A percentile compares a stretch with the other conserved stretches of the same genome.
These are phyloP conservation scores for Colletotrichum karsti DNA, from an alignment of 2,329 filamentous ascomycete species.

Conservation along the genomic window DNA sequence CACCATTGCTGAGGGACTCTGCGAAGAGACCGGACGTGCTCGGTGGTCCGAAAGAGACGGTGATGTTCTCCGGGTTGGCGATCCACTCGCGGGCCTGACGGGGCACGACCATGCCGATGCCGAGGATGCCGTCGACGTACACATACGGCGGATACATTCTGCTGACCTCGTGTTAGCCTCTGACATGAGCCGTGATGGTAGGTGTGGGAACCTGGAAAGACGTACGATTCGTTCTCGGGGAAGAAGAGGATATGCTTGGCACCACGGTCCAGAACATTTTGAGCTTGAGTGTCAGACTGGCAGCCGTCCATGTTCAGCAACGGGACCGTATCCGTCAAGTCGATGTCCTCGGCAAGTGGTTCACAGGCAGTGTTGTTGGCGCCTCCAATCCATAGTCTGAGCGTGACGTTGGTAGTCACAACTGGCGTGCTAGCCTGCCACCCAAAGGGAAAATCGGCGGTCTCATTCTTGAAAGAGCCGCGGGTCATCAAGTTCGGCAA, in stretches of 20 bases:
- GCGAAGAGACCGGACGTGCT: slow-evolving; percentile 19
- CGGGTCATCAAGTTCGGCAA: slow-evolving; percentile 29
- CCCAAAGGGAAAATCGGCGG: slow-evolving; percentile 17
- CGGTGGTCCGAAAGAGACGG: slow-evolving; percentile 31
- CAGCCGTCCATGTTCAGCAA: slow-evolving; percentile 48
- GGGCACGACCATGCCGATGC: slow-evolving; percentile 27
- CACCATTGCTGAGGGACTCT: slow-evolving; percentile 28
- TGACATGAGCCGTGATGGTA: rapidly evolving
- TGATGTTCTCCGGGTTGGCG: slow-evolving; percentile 33
- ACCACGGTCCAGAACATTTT: slow-evolving; percentile 49
- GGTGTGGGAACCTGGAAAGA: not conserved
- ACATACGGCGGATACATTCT: not conserved
- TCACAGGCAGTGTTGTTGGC: slow-evolving; percentile 43
- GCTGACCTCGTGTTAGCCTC: not conserved
- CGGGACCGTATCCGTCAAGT: slow-evolving; percentile 49
- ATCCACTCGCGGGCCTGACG: slow-evolving; percentile 35
- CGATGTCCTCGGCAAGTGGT: slow-evolving; percentile 45
- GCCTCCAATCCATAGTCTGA: slow-evolving; percentile 6
- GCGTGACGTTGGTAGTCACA: slow-evolving; percentile 11
- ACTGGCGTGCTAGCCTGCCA: slow-evolving; percentile 17
- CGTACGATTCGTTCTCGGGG: slow-evolving; percentile 31
- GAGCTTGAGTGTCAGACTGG: slow-evolving; percentile 43
- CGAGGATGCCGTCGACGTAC: slow-evolving; percentile 20
- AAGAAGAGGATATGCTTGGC: slow-evolving; percentile 52
- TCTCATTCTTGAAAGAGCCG: slow-evolving; percentile 26